Conservation (phyloP, 2,329 filamentous ascomycete genomes). For the Xylaria arbuscula region DNA sequence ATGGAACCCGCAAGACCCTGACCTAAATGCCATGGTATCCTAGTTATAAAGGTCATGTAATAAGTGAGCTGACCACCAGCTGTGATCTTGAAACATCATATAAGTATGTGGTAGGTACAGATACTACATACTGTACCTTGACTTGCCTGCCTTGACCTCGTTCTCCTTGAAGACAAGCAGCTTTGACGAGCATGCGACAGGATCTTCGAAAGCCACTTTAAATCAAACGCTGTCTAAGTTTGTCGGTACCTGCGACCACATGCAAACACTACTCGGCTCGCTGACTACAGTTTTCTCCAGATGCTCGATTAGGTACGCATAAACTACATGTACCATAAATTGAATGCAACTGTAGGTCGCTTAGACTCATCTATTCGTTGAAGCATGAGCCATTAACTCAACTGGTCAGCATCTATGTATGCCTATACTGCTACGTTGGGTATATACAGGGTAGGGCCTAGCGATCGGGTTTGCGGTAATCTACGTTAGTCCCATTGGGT, state of each 20-base stretch:
- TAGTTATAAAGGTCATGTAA: constrained; percentile 18
- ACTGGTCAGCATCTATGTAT: neutral
- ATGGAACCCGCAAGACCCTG: neutral
- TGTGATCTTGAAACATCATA: constrained; percentile 24
- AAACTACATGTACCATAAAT: constrained; percentile 2
- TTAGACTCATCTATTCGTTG: constrained; percentile 5
- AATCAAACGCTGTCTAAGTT: constrained; percentile 5
- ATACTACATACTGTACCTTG: neutral
- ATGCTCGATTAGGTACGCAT: constrained; percentile 7
- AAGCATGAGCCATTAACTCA: constrained; percentile 13
- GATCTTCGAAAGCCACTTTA: constrained; percentile 6
- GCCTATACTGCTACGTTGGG: too few relatives aligned
- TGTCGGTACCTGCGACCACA: neutral
- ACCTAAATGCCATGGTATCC: constrained; percentile 1
- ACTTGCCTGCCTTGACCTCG: neutral
- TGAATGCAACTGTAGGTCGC: constrained; percentile 11
- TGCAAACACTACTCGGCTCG: constrained; percentile 11
- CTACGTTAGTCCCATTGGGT: constrained; percentile 15
- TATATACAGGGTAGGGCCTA: neutral
- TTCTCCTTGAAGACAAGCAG: neutral
- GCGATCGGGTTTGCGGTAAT: constrained; percentile 16
- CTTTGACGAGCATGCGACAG: neutral
- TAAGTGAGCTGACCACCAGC: constrained; percentile 26
- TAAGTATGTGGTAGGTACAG: neutral
- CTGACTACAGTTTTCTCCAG: neutral